phyloP scores from a whole-genome alignment of 108 stramenopile species.

The Nannochloropsis gaditana region DNA sequence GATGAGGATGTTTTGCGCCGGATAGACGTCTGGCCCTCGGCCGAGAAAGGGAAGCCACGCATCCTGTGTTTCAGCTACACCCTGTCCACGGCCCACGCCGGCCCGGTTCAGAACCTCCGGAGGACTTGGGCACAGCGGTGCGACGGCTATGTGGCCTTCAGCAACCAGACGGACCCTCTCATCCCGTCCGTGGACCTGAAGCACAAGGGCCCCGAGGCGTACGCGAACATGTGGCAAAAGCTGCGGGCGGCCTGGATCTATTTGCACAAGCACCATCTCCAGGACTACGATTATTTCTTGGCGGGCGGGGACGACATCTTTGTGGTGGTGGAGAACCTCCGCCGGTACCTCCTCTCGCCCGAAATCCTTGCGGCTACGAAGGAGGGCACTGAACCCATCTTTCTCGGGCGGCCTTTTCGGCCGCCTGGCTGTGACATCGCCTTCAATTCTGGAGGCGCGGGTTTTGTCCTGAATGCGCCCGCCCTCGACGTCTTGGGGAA shows the following conservation, averaged over 20 bases:
- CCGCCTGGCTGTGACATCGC: conserved; percentile 58
- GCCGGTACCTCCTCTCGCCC: conserved; percentile 45
- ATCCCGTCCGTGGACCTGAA: conserved; percentile 66
- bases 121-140: conserved; percentile 66
- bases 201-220: conserved; percentile 87
- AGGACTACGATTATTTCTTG: conserved; percentile 81
- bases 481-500: conserved; percentile 64
- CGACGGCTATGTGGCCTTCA: conserved; percentile 93
- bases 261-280: conserved; percentile 67
- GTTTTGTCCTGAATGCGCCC: conserved; percentile 86
- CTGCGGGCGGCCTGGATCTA: conserved; percentile 80
- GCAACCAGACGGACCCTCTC: conserved; percentile 62
- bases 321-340: conserved; percentile 75
- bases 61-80: conserved; percentile 52
- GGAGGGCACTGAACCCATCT: conserved; percentile 47
- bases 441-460: conserved; percentile 88
- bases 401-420: conserved; percentile 65
- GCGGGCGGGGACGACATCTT: conserved; percentile 87
- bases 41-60: conserved; percentile 31
- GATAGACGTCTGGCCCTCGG: conserved; percentile 37
- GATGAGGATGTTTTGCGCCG: conserved; percentile 31
- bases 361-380: conserved; percentile 27
- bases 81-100: conserved; percentile 35
- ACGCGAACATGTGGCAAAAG: conserved; percentile 98
- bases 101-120: conserved; percentile 28